These are phyloP conservation scores for Picea engelmannii DNA, from an alignment of 83 land plant genomes.

Conservation along the genomic window DNA sequence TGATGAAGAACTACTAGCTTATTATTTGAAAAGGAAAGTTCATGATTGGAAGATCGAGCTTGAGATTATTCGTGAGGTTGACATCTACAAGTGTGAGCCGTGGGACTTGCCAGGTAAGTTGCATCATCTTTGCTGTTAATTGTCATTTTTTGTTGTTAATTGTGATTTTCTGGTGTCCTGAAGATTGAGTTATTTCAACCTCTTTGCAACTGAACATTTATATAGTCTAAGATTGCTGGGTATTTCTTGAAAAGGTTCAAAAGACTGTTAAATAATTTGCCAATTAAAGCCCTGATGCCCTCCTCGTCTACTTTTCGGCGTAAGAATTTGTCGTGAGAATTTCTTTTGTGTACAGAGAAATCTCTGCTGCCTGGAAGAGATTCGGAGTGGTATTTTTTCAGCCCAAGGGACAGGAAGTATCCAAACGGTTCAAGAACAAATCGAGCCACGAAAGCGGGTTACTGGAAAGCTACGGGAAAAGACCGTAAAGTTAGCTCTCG, in stretches of 20 bases:
- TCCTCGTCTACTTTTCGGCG: too few relatives aligned
- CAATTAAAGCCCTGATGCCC: too few relatives aligned
- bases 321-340: too few relatives aligned
- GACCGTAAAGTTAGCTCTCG: too few relatives aligned
- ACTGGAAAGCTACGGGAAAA: not conserved
- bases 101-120: slow-evolving; percentile 37
- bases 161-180: too few relatives aligned
- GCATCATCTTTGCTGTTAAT: not conserved
- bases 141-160: too few relatives aligned
- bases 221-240: too few relatives aligned
- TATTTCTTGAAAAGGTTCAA: too few relatives aligned
- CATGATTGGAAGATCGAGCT: slow-evolving; percentile 29
- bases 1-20: slow-evolving; percentile 45
- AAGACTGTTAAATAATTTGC: too few relatives aligned
- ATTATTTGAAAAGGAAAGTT: slow-evolving; percentile 37
- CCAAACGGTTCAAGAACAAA: slow-evolving; percentile 57
- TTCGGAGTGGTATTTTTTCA: slow-evolving; percentile 19
- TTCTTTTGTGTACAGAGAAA: slow-evolving; percentile 23
- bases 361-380: slow-evolving; percentile 50
- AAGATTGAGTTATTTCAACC: too few relatives aligned
- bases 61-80: slow-evolving; percentile 37
- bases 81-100: slow-evolving; percentile 42
- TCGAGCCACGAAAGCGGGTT: slow-evolving; percentile 48
- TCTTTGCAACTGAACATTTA: too few relatives aligned
- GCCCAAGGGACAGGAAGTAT: not conserved